Base-by-base conservation (phyloP, 2,329 filamentous ascomycete genomes). In the Sporothrix curviconia region DNA sequence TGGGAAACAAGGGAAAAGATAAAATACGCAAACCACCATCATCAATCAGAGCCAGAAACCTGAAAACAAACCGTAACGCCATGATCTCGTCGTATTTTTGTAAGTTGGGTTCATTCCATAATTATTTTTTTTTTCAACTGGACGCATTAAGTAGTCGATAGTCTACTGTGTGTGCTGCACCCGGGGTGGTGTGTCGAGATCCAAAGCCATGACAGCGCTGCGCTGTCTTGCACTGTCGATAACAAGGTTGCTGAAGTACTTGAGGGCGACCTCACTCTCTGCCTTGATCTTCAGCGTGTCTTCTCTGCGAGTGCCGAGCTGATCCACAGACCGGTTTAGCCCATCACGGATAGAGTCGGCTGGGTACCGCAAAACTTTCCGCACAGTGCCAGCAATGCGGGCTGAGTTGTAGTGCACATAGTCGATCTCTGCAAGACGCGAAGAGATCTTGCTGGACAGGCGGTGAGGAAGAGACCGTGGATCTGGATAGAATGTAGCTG, bases 391-490 rank as follows among this genome's bases (percentile, higher is more conserved):
- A 22, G 89, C 86, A 66, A 99, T 95, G 55, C 94, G 89, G 17
- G 81, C 78, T 44, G 91, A 84, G 74, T 99, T 99, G 63, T 83
- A 75, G 71, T 99, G 94, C 1, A 94, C 89, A 69, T 97, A 99
- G 74, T 99, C 94, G 67, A 96, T 84, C 17, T 87, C 81, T 7
- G 82, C 76, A 37, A 99, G 84, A 66, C 91, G 89, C 32, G 83
- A 77, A 2, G 90, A 86, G 59, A 99, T 88, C 74, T 97, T 97
- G 67, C 80, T 80, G 42, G 87, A 87, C 6, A 99, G 82, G 11
- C 91, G 90, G 55, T 86, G 87, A 1, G 94, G 94, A 0, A 99
- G 83, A 0, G 92, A 94, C 55, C 87, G 83, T 19, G 94, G 94
- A 99, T 95, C 62, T 92, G 89, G 58, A 86, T 85, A 99, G 76